These are phyloP conservation scores for Voacanga thouarsii DNA, from an alignment of 257 asterid species.

Conservation along the genomic window DNA sequence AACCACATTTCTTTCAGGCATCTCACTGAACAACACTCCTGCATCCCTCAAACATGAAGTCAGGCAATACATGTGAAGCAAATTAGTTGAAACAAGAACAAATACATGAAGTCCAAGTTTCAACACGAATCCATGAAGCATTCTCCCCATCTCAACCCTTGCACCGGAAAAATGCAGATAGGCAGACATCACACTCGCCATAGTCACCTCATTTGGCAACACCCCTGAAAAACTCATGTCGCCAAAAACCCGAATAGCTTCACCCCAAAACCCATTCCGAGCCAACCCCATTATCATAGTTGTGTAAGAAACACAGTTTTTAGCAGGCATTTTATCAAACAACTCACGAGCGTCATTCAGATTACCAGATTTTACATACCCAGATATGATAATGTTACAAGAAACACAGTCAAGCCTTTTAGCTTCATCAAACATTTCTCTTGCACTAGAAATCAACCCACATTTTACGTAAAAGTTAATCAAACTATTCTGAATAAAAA, in stretches of 20 bases:
- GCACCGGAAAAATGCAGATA: constrained; percentile 36
- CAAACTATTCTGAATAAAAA: constrained; percentile 72
- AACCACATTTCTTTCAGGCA: constrained; percentile 61
- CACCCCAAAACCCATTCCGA: constrained; percentile 42
- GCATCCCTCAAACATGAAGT: constrained; percentile 47
- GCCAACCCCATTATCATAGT: constrained; percentile 80
- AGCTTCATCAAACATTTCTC: constrained; percentile 43
- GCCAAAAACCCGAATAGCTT: constrained; percentile 48
- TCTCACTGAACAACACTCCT: constrained; percentile 41
- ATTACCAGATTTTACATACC: constrained; percentile 44
- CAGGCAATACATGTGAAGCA: constrained; percentile 57
- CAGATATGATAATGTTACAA: constrained; percentile 67
- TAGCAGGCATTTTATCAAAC: constrained; percentile 77
- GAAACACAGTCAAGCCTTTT: constrained; percentile 53
- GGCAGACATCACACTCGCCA: constrained; percentile 70
- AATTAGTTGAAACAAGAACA: constrained; percentile 67
- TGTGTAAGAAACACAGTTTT: constrained; percentile 63
- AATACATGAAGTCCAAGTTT: constrained; percentile 60
- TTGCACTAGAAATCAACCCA: constrained; percentile 48
- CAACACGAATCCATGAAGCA: constrained; percentile 66
- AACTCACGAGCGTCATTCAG: constrained; percentile 52
- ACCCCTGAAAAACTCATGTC: constrained; percentile 66
- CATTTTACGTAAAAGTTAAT: constrained; percentile 74
- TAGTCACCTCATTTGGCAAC: constrained; percentile 67
- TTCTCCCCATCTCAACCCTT: constrained; percentile 32